Conservation (phyloP, 2,329 filamentous ascomycete species). For the Colletotrichum godetiae region DNA sequence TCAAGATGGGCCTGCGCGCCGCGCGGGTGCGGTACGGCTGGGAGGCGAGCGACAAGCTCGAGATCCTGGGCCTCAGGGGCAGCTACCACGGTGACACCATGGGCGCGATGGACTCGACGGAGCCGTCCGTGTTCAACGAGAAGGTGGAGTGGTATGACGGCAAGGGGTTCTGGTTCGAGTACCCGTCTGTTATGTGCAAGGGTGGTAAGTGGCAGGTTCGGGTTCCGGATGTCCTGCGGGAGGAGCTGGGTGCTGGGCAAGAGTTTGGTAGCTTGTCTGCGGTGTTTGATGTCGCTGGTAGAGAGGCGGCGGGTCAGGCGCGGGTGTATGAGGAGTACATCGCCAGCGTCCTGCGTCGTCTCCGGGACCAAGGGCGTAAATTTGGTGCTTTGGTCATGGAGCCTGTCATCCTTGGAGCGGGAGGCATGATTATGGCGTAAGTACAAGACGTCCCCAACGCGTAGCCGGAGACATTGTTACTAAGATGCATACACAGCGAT, state of each 20-base stretch:
- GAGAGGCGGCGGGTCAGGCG: conserved; percentile 57
- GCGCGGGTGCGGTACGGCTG: conserved; percentile 74
- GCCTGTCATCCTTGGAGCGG: conserved; percentile 82
- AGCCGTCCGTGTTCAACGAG: conserved; percentile 81
- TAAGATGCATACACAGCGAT: conserved; percentile 64
- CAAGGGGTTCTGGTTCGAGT: conserved; percentile 84
- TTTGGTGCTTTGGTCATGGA: conserved; percentile 86
- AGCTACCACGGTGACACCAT: conserved; percentile 92
- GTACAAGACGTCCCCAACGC: conserved; percentile 41
- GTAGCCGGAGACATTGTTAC: neutral
- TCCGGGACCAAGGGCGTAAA: conserved; percentile 68
- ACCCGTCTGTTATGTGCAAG: conserved; percentile 76
- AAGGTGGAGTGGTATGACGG: conserved; percentile 89
- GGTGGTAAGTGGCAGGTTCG: conserved; percentile 75
- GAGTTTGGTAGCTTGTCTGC: conserved; percentile 61
- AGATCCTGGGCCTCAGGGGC: conserved; percentile 79
- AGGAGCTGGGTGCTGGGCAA: conserved; percentile 55
- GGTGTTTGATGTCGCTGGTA: conserved; percentile 69
- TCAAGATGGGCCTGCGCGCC: conserved; percentile 86
- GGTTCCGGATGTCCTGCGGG: conserved; percentile 60
- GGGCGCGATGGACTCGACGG: conserved; percentile 86
- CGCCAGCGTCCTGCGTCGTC: conserved; percentile 58
- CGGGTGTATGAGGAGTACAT: conserved; percentile 72
- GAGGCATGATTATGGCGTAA: conserved; percentile 84
- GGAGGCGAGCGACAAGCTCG: conserved; percentile 67